Evolutionary conservation across 345 rosid genomes (phyloP), one percentile per base, ranked within the genome.

Genomic region (Trapa bicornis): DNA sequence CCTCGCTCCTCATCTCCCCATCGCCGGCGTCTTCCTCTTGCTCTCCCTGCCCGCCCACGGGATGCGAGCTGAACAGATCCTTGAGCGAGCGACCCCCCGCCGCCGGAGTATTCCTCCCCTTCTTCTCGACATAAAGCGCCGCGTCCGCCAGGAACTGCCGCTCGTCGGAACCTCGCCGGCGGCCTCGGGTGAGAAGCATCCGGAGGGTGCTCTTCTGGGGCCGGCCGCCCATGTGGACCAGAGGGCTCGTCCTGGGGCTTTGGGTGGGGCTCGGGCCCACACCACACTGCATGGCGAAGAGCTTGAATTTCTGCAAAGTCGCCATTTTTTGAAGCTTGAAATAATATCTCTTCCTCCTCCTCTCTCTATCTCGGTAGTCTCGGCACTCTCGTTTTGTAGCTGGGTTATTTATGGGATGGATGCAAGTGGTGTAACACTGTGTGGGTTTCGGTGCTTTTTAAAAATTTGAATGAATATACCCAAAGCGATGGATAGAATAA

Each of bases 211-310:
- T 83, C 75, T 89, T 93, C 71, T 80, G 84, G 9, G 87, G 86
- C 2, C 90, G 85, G 2, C 29, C 29, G 29, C 81, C 84, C 81
- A 89, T 74, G 3, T 84, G 86, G 62, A 92, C 89, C 47, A 84
- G 41, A 0, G 97, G 96, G 72, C 97, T 90, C 47, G 96, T 84
- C 65, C 88, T 75, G 0, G 96, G 96, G 72, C 93, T 85, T 53
- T 86, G 80, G 6, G 94, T 88, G 0, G 96, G 92, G 72, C 94
- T 90, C 73, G 78, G 83, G 1, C 81, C 73, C n/a, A 89, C 94
- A 38, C 96, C 96, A 3, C 98, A 93, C 75, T 88, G 96, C 8
- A 92, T 85, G 37, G 97, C 87, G 3, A 88, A 77, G 35, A 90
- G 80, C 90, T 87, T 90, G 84, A 90, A 90, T 70, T 84, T 87